Percentiles rank a stretch among this genome's conserved stretches.
Conservation (phyloP, 805 yeast genomes). For the Metschnikowia gelsemii region DNA sequence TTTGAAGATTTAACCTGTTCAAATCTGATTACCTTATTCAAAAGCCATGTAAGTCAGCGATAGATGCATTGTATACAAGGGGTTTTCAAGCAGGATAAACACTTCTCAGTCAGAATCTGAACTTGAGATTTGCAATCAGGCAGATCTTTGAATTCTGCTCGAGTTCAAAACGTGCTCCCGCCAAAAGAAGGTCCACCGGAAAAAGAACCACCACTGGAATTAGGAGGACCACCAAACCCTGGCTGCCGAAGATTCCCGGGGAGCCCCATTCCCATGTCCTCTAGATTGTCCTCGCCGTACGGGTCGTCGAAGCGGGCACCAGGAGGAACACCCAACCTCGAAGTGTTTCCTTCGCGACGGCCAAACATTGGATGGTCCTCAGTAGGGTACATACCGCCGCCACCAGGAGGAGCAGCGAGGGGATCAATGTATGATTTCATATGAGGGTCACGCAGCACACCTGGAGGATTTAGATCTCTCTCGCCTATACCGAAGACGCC, state of each 20-base stretch:
- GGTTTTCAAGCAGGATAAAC: no score
- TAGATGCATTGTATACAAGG: no score
- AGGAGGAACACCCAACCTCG: constrained; percentile 39
- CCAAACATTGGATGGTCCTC: constrained; percentile 52
- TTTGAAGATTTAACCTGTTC: no score
- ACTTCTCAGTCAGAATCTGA: no score
- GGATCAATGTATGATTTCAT: constrained; percentile 48
- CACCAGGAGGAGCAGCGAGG: constrained; percentile 21
- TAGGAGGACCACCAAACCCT: constrained; percentile 8
- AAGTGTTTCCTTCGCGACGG: constrained; percentile 23
- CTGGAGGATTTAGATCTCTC: constrained; percentile 50
- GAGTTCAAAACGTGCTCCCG: neutral
- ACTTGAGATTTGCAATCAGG: neutral
- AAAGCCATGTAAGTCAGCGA: no score
- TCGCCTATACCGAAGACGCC: constrained; percentile 44
- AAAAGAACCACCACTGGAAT: constrained; percentile 2
- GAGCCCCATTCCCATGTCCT: constrained; percentile 45
- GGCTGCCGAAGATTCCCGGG: constrained; percentile 28
- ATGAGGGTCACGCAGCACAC: constrained; percentile 41
- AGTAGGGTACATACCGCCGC: constrained; percentile 58
- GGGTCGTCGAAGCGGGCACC: constrained; percentile 58
- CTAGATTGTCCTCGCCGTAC: constrained; percentile 43
- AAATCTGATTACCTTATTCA: no score
- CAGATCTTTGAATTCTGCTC: no score
- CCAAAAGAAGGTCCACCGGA: constrained; percentile 9